Percentiles rank a stretch among this genome's conserved stretches.
Evolutionary conservation across 345 rosid species (phyloP).

Genomic region (Psidium friedrichsthalianum): DNA sequence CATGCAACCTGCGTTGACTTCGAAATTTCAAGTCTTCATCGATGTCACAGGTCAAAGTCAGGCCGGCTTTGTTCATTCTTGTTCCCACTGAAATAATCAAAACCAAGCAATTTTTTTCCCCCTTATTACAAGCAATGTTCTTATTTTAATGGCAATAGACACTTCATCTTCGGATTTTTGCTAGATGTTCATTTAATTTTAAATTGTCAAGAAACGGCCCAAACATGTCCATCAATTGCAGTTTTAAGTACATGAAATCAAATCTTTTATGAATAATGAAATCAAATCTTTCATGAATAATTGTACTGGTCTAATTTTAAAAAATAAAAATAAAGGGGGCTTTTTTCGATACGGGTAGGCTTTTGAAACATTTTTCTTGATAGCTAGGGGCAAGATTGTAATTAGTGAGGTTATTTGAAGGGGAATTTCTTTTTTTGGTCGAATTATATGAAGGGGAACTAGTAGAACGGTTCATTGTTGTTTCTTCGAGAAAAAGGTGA

Average conservation of each 20-base stretch:
- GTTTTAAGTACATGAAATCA: background rate
- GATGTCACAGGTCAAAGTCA: background rate
- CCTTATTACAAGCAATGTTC: background rate
- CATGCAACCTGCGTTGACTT: background rate
- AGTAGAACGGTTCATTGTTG: background rate
- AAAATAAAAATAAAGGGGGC: background rate
- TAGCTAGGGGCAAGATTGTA: background rate
- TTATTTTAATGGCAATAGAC: background rate
- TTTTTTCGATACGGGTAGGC: background rate
- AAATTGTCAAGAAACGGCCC: background rate
- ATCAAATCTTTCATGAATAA: background rate
- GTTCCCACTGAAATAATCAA: background rate
- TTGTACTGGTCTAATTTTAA: background rate
- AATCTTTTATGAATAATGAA: too few relatives aligned
- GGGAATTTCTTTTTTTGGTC: background rate
- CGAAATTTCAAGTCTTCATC: background rate
- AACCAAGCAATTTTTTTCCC: rapidly evolving
- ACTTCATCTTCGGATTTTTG: background rate
- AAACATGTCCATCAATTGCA: background rate
- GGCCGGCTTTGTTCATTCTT: background rate
- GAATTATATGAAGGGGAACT: background rate
- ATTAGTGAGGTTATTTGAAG: background rate
- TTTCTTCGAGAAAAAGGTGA: background rate
- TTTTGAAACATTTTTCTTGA: background rate
- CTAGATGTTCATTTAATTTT: background rate